A percentile compares a stretch with the other conserved stretches of the same genome.
Conservation (phyloP, 805 yeast genomes). For the Saccharomycopsis fermentans region DNA sequence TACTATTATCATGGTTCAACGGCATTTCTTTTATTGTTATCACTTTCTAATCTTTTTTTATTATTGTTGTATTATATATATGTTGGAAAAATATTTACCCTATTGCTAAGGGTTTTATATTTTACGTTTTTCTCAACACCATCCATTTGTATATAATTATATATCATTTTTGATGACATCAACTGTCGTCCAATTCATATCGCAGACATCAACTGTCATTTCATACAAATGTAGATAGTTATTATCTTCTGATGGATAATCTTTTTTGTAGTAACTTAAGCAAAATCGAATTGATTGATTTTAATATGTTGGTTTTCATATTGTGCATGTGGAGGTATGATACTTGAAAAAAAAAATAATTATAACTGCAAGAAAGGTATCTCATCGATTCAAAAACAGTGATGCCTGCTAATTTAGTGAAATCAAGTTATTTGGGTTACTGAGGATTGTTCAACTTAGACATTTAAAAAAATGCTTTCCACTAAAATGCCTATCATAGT, state of each 20-base stretch:
- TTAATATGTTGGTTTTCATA: not conserved
- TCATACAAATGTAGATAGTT: not conserved
- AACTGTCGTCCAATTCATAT: slow-evolving; percentile 8
- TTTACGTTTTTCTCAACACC: not conserved
- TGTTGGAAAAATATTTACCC: not conserved
- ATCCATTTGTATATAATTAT: slow-evolving; percentile 1
- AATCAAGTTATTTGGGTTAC: not conserved
- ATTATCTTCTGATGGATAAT: no score
- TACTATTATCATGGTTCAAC: slow-evolving; percentile 11
- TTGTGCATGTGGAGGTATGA: not conserved
- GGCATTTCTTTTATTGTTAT: slow-evolving; percentile 10
- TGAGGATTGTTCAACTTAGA: no score
- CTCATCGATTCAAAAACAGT: not conserved
- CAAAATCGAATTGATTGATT: no score
- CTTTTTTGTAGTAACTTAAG: no score
- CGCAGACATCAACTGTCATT: slow-evolving; percentile 17
- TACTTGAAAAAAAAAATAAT: not conserved
- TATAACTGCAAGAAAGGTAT: not conserved
- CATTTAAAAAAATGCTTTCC: not conserved
- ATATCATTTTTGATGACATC: slow-evolving; percentile 12
- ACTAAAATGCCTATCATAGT: slow-evolving; percentile 34
- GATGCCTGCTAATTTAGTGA: not conserved
- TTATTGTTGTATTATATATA: slow-evolving; percentile 2
- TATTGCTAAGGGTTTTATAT: not conserved
- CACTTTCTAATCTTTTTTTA: not conserved